phyloP scores from a whole-genome alignment of 805 yeast species.

The Metschnikowia vanudenii region DNA sequence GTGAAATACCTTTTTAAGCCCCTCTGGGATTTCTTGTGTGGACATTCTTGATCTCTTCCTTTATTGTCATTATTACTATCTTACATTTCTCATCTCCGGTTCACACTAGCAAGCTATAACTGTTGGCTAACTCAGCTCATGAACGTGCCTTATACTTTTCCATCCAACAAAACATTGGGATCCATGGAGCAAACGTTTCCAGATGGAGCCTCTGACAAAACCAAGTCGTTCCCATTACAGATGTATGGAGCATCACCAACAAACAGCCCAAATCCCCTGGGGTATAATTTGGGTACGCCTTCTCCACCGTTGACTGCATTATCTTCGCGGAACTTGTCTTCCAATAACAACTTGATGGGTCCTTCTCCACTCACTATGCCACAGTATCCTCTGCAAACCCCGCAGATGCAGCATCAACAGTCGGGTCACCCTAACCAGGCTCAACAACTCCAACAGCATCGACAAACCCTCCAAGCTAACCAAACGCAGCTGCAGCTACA shows the following conservation, averaged over 20 bases:
- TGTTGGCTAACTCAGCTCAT: not conserved
- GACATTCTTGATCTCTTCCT: not conserved
- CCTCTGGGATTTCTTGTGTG: too few species aligned
- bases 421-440: not conserved
- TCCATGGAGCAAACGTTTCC: conserved; percentile 5
- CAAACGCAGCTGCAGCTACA: conserved; percentile 2
- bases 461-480: not conserved
- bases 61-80: not conserved
- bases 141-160: conserved; percentile 12
- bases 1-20: too few species aligned
- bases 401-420: conserved; percentile 7
- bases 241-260: conserved; percentile 8
- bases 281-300: conserved; percentile 12
- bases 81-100: not conserved
- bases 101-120: not conserved
- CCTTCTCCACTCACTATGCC: conserved; percentile 15
- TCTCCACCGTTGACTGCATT: conserved; percentile 12
- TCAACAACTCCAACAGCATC: conserved; percentile 1
- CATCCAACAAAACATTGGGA: conserved; percentile 2
- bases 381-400: conserved; percentile 4
- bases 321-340: conserved; percentile 11
- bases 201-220: conserved; percentile 8
- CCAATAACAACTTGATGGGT: conserved; percentile 7
- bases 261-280: conserved; percentile 5
- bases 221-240: conserved; percentile 11